phyloP scores from a whole-genome alignment of 495 filamentous ascomycete species.

The Hypomontagnella monticulosa region DNA sequence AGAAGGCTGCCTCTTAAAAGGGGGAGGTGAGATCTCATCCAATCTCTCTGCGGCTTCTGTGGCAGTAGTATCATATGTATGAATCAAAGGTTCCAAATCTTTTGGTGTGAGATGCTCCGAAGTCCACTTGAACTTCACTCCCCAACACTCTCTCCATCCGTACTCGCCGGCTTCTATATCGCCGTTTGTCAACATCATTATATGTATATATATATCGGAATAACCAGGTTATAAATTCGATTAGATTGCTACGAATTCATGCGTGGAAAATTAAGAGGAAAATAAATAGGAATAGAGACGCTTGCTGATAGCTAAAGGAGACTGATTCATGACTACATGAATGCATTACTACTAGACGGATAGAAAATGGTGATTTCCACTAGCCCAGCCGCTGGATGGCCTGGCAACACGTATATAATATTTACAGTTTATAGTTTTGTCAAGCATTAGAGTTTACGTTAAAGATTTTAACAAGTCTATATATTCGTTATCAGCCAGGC shows the following conservation, averaged over 20 bases:
- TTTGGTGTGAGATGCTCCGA: constrained; percentile 69
- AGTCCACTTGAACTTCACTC: constrained; percentile 76
- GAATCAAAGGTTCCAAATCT: constrained; percentile 67
- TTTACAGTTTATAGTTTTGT: no score
- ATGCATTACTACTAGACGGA: no score
- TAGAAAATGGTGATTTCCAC: no score
- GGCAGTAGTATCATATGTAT: constrained; percentile 73
- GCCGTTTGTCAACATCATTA: constrained; percentile 18
- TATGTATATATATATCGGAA: background rate
- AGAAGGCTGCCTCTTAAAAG: constrained; percentile 7
- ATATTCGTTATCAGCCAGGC: no score
- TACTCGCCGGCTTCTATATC: constrained; percentile 24
- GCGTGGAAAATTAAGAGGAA: no score
- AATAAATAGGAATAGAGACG: no score
- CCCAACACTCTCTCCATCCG: constrained; percentile 65
- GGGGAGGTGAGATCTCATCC: constrained; percentile 61
- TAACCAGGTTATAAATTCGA: background rate
- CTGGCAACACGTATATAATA: no score
- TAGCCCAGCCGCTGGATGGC: no score
- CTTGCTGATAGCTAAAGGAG: no score
- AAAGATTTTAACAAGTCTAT: no score
- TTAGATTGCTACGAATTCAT: background rate
- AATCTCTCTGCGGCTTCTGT: constrained; percentile 71
- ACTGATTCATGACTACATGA: no score
- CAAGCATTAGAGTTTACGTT: no score